phyloP scores from a whole-genome alignment of 179 eudicot species.

The Drosera spatulata region DNA sequence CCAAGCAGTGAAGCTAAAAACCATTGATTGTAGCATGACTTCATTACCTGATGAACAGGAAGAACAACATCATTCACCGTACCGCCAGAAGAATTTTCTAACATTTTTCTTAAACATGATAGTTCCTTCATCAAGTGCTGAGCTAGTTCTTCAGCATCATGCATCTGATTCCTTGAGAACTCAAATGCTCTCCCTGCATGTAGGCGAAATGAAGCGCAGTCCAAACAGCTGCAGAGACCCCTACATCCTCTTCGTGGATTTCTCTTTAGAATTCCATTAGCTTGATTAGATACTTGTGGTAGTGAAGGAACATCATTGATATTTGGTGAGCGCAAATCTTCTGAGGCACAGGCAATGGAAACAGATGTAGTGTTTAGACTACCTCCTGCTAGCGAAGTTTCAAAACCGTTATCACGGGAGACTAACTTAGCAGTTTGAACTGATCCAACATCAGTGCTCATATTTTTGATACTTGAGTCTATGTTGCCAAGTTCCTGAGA shows the following conservation, averaged over 20 bases:
- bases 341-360: slow-evolving; percentile 6
- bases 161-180: slow-evolving; percentile 65
- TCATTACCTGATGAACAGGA: slow-evolving; percentile 30
- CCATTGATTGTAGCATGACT: not conserved
- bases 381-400: slow-evolving; percentile 5
- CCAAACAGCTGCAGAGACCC: slow-evolving; percentile 62
- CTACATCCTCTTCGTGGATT: slow-evolving; percentile 71
- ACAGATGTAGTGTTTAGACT: not conserved
- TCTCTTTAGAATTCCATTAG: slow-evolving; percentile 60
- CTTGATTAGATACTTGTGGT: slow-evolving; percentile 6
- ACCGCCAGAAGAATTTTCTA: slow-evolving; percentile 21
- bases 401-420: slow-evolving; percentile 5
- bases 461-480: slow-evolving; percentile 1
- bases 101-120: slow-evolving; percentile 24
- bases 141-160: slow-evolving; percentile 63
- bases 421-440: slow-evolving; percentile 3
- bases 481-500: slow-evolving; percentile 4
- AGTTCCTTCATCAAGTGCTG: slow-evolving; percentile 44
- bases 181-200: slow-evolving; percentile 75
- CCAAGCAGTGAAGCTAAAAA: no score
- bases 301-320: slow-evolving; percentile 12
- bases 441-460: slow-evolving; percentile 3
- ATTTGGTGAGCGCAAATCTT: slow-evolving; percentile 10
- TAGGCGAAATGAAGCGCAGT: slow-evolving; percentile 62
- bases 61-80: slow-evolving; percentile 14